Evolutionary conservation across 192 early-diverging fungal genomes (phyloP), one percentile per base, ranked within the genome.

Genomic region (Backusella australiensis): DNA sequence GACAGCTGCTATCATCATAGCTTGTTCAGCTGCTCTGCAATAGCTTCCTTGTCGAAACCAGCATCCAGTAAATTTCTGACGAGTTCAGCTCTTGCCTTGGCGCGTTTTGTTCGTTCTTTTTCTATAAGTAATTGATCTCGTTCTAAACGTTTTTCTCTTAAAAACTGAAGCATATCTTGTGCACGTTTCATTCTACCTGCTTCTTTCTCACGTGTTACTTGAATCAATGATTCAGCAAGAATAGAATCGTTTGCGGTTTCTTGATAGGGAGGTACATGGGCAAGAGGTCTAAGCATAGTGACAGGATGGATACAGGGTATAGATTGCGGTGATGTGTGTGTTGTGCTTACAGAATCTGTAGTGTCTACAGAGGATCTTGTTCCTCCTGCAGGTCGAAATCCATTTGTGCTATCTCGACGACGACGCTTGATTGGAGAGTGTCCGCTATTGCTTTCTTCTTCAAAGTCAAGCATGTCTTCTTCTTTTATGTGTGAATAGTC

Each of bases 201-300:
- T 71, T 79, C 78, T 63, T 79, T 79, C 56, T 79, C 78, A 32
- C 78, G 78, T 34, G 78, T 70, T 32, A 79, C 73, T 69, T 79
- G 72, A 6, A 79, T 34, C 39, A 79, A 69, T n/a, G 78, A 79
- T 38, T 79, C 78, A 19, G 78, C 78, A 8, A 79, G 41, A 5
- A 75, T 49, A 38, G 67, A 39, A 53, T 72, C 72, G 29, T 49
- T 49, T 65, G 71, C 26, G 8, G 23, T 29, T 26, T 29, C 23
- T 14, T 63, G 56, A 63, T 29, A 9, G 1, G 75, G 75, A 26
- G 70, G 9, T 26, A 76, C 75, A 29, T 68, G 75, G 38, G 75
- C 67, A 26, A 76, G 42, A 26, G 75, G 75, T 36, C 75, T 68
- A 38, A 76, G 46, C 46, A 19, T 70, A 38, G 69, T 26, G 19